Evolutionary conservation across 345 rosid genomes (phyloP).

Genomic region (Barbarea vulgaris): DNA sequence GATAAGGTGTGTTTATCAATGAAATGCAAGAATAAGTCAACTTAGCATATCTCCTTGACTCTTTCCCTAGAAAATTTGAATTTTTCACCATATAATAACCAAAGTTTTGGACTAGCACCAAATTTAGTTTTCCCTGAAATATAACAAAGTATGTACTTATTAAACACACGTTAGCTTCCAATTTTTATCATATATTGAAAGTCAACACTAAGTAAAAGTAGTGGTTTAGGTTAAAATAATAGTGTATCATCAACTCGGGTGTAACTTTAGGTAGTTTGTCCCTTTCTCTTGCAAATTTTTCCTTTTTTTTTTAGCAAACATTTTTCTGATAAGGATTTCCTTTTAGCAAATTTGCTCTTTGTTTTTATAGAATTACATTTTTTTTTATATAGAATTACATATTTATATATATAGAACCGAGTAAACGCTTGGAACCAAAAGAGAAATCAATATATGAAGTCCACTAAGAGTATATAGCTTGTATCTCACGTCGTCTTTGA

Average conservation of each 20-base stretch:
- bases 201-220: constrained; percentile 2
- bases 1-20: background rate
- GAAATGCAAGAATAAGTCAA: constrained; percentile 13
- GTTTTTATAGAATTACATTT: background rate
- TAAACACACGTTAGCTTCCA: background rate
- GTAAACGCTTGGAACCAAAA: background rate
- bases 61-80: background rate
- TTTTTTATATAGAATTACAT: background rate
- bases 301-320: background rate
- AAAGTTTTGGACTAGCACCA: background rate
- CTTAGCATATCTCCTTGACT: constrained; percentile 17
- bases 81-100: background rate
- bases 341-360: background rate
- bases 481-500: background rate
- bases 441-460: background rate
- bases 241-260: background rate
- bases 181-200: constrained; percentile 12
- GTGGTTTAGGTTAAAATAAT: constrained; percentile 5
- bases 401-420: background rate
- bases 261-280: constrained; percentile 7
- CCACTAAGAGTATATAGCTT: background rate
- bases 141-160: background rate
- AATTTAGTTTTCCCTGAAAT: background rate
- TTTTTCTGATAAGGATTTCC: too few relatives aligned
- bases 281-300: background rate